phyloP scores from a whole-genome alignment of 2,329 filamentous ascomycete genomes.

The Pseudogymnoascus verrucosus region DNA sequence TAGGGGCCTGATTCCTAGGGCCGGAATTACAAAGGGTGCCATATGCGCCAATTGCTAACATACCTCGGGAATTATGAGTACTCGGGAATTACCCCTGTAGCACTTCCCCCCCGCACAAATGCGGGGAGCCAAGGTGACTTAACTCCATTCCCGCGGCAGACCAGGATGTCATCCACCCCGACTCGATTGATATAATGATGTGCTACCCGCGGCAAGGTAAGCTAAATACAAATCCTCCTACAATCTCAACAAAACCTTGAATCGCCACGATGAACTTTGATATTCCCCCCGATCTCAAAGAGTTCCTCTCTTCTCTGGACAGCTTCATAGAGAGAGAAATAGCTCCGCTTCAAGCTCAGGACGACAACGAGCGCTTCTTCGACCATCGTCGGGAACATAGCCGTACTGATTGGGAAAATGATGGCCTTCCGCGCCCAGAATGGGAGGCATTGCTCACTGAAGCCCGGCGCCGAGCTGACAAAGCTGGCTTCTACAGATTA shows the following conservation, averaged over 20 bases:
- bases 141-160: background rate
- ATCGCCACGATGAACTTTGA: constrained; percentile 44
- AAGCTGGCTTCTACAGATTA: constrained; percentile 53
- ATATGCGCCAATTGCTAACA: background rate
- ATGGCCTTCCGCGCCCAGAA: constrained; percentile 45
- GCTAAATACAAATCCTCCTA: background rate
- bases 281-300: constrained; percentile 40
- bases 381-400: constrained; percentile 55
- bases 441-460: constrained; percentile 49
- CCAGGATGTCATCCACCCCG: background rate
- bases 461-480: constrained; percentile 44
- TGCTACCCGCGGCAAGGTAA: background rate
- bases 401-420: constrained; percentile 47
- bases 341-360: constrained; percentile 46
- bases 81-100: constrained; percentile 5
- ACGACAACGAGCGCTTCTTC: constrained; percentile 58
- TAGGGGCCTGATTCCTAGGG: too few species aligned
- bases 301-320: constrained; percentile 44
- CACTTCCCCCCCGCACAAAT: background rate
- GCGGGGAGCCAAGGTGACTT: background rate
- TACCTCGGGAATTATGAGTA: constrained; percentile 1
- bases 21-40: background rate
- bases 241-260: constrained; percentile 14
- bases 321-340: constrained; percentile 48
- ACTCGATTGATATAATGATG: constrained; percentile 1